Base-by-base conservation (phyloP, 108 stramenopile species). In the Ochromonas danica region DNA sequence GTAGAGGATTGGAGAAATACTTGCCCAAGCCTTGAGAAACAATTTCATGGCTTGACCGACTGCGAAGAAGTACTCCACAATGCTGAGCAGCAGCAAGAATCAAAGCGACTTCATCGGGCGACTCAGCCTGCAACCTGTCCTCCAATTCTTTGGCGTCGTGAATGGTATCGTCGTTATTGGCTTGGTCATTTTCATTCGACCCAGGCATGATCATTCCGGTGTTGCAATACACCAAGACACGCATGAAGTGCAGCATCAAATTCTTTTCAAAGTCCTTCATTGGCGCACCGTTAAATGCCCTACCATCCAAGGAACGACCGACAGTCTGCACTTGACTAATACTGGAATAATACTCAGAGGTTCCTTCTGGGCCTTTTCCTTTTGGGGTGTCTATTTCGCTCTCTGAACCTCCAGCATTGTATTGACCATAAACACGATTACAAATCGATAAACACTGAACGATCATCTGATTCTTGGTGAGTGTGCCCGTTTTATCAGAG, bases 401-500 rank as follows among this genome's bases (percentile, higher is more conserved):
- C n/a, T n/a, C n/a, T n/a, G n/a, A n/a, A n/a, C n/a, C n/a, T n/a
- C n/a, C n/a, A n/a, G n/a, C n/a, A n/a, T n/a, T n/a, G n/a, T n/a
- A n/a, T n/a, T n/a, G n/a, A n/a, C n/a, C n/a, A n/a, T n/a, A n/a
- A n/a, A n/a, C n/a, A n/a, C n/a, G n/a, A n/a, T n/a, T n/a, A n/a
- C n/a, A n/a, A n/a, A n/a, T n/a, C n/a, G n/a, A n/a, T n/a, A n/a
- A n/a, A n/a, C n/a, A n/a, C n/a, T n/a, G n/a, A n/a, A 84, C 41
- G 6, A 71, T 27, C 86, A 86, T 86, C 31, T 81, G 35, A 43
- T 86, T 86, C 0, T 81, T 61, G 2, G 86, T 86, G 27, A 86
- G 77, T 10, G 86, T 86, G 38, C 86, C 86, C 2, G 86, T 86
- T 61, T 86, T 86, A 61, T 86, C 86, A 45, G 61, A 71, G 30